A percentile compares a stretch with the other conserved stretches of the same genome.
These are phyloP conservation scores for Cutaneotrichosporon cyanovorans DNA, from an alignment of 1,284 basidiomycete genomes.

Conservation along the genomic window DNA sequence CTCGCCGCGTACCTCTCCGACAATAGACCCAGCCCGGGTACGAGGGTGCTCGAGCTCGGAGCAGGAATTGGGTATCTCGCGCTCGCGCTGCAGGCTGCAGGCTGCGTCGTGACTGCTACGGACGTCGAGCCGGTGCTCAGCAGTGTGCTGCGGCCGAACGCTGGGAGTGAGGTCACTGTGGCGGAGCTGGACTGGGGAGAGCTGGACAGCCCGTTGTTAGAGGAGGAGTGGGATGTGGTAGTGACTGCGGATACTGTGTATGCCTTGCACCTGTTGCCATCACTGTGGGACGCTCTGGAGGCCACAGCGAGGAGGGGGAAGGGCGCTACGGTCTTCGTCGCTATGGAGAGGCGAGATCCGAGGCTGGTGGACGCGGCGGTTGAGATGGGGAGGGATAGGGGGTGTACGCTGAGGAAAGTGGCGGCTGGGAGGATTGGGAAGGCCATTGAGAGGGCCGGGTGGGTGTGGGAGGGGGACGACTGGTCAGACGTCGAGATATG, in stretches of 20 bases:
- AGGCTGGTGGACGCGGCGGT: conserved; percentile 57
- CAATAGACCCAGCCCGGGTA: conserved; percentile 12
- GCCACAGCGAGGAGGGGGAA: not conserved
- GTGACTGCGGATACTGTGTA: conserved; percentile 82
- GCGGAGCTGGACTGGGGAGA: conserved; percentile 55
- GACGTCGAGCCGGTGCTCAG: conserved; percentile 64
- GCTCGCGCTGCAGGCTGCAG: conserved; percentile 60
- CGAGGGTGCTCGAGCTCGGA: conserved; percentile 64
- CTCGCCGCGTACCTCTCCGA: conserved; percentile 56
- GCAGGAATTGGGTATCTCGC: conserved; percentile 72
- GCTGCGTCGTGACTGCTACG: conserved; percentile 70
- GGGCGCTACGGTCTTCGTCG: conserved; percentile 53
- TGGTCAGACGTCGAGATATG: conserved; percentile 44
- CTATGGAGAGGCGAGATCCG: conserved; percentile 70
- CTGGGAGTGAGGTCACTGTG: conserved; percentile 50
- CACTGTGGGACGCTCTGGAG: conserved; percentile 59
- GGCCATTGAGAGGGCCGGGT: conserved; percentile 54
- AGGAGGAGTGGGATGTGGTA: conserved; percentile 58
- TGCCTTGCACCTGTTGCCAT: conserved; percentile 55
- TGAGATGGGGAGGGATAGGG: conserved; percentile 48
- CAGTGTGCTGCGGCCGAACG: conserved; percentile 60
- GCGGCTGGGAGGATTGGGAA: conserved; percentile 57
- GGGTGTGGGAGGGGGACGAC: conserved; percentile 40
- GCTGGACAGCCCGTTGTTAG: not conserved
- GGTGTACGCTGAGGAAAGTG: conserved; percentile 56